Conservation (phyloP, 108 stramenopile species). For the Chaetoceros muelleri region DNA sequence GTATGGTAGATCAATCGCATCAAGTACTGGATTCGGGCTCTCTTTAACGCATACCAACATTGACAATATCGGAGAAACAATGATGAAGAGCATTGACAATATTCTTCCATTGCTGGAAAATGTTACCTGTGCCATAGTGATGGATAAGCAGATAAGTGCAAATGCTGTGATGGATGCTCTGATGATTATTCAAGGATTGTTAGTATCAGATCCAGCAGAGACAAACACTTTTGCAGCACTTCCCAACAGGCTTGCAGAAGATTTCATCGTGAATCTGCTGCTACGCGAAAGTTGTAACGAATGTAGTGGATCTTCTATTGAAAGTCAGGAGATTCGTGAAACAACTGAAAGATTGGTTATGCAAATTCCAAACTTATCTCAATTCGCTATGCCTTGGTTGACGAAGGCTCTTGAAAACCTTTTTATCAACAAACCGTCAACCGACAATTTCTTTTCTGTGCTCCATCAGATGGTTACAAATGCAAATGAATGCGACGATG, state of each 20-base stretch:
- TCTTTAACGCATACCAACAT: not conserved
- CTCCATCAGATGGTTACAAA: constrained; percentile 48
- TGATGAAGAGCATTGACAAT: constrained; percentile 49
- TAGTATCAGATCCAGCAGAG: constrained; percentile 42
- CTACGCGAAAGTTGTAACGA: constrained; percentile 57
- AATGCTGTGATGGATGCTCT: constrained; percentile 64
- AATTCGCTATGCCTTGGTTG: constrained; percentile 66
- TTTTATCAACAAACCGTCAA: constrained; percentile 45
- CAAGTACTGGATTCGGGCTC: not conserved
- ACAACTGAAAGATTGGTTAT: constrained; percentile 62
- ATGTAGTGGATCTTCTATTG: constrained; percentile 16
- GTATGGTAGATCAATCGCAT: constrained; percentile 23
- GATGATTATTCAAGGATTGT: constrained; percentile 40
- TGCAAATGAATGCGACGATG: constrained; percentile 2
- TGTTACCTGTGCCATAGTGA: constrained; percentile 50
- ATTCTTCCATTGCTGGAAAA: constrained; percentile 55
- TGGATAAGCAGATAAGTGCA: constrained; percentile 61
- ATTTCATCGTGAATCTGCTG: constrained; percentile 59
- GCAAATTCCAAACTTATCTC: constrained; percentile 43
- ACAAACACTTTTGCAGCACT: constrained; percentile 51
- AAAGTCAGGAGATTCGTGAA: constrained; percentile 47
- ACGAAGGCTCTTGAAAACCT: constrained; percentile 50
- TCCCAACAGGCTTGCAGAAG: constrained; percentile 50
- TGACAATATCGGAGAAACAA: constrained; percentile 38
- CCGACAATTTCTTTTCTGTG: constrained; percentile 69